phyloP scores from a whole-genome alignment of 2,329 filamentous ascomycete genomes.

The Colletotrichum magnum region DNA sequence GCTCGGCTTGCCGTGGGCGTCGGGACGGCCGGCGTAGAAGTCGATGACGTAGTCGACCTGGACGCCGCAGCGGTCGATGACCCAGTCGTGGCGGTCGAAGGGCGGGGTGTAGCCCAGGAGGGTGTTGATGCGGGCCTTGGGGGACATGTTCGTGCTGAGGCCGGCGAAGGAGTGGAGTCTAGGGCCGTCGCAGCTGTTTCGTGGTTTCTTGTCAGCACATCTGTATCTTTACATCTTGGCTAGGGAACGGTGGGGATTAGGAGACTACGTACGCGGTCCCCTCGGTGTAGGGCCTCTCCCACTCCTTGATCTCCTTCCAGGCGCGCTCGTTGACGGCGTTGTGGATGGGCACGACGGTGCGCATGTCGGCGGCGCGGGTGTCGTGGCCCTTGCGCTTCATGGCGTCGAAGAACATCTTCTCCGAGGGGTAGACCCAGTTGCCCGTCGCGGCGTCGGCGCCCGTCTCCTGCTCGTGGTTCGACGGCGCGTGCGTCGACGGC shows the following conservation, averaged over 20 bases:
- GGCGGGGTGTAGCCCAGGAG: slow-evolving; percentile 90
- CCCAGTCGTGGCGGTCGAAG: slow-evolving; percentile 98
- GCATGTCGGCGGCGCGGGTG: slow-evolving; percentile 82
- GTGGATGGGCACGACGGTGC: slow-evolving; percentile 94
- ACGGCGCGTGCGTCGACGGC: slow-evolving; percentile 46
- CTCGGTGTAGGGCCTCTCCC: slow-evolving; percentile 80
- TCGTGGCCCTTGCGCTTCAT: slow-evolving; percentile 92
- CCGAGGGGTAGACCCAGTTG: slow-evolving; percentile 98
- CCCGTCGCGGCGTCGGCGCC: slow-evolving; percentile 78
- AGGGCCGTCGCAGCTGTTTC: slow-evolving; percentile 76
- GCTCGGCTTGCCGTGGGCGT: slow-evolving; percentile 60
- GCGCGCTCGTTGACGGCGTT: slow-evolving; percentile 98
- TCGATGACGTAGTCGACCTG: slow-evolving; percentile 97
- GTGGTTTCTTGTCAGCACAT: neutral
- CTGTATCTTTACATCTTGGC: too few species aligned
- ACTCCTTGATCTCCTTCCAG: slow-evolving; percentile 91
- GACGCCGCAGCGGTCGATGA: slow-evolving; percentile 90
- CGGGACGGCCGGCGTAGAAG: slow-evolving; percentile 85
- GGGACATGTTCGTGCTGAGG: slow-evolving; percentile 77
- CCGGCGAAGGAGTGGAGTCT: slow-evolving; percentile 88
- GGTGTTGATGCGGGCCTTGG: slow-evolving; percentile 85
- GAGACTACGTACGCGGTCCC: slow-evolving; percentile 73
- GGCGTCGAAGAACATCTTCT: slow-evolving; percentile 98
- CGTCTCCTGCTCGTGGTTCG: slow-evolving; percentile 85
- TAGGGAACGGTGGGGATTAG: too few species aligned